Evolutionary conservation across 2,329 filamentous ascomycete species (phyloP).

Genomic region (Penicillium brasilianum): DNA sequence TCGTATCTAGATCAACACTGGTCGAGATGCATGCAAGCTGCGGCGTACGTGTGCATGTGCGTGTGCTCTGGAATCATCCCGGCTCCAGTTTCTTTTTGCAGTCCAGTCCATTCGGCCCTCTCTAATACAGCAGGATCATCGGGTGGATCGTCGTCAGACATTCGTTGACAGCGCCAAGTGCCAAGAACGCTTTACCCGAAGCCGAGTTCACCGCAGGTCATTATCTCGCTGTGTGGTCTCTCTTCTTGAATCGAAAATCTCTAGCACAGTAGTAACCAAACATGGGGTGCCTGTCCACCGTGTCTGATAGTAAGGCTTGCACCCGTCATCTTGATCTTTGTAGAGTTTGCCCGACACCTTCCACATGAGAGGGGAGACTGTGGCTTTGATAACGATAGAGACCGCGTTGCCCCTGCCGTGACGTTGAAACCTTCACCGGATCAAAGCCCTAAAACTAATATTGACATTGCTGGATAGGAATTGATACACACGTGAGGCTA

Average conservation of each 20-base stretch:
- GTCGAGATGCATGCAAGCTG: background rate
- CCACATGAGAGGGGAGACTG: background rate
- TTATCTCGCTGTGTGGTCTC: background rate
- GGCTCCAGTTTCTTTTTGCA: background rate
- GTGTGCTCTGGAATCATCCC: background rate
- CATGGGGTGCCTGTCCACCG: too few relatives aligned
- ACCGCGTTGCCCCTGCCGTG: background rate
- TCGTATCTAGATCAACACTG: background rate
- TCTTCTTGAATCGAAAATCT: background rate
- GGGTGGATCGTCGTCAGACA: background rate
- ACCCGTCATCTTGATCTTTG: background rate
- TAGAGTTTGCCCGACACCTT: background rate
- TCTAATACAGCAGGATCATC: conserved; percentile 3
- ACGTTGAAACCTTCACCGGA: background rate
- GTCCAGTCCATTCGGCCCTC: background rate
- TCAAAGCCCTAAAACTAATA: background rate
- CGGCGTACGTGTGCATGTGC: background rate
- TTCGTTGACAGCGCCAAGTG: conserved; percentile 8
- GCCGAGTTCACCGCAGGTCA: background rate
- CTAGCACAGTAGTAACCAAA: background rate
- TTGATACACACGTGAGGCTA: too few relatives aligned
- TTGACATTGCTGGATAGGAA: background rate
- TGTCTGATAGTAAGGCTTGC: too few relatives aligned
- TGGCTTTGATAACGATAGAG: background rate
- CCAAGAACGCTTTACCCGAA: conserved; percentile 9